Base-by-base conservation (phyloP, 441 rosid species). In the Heliophila coronopifolia region DNA sequence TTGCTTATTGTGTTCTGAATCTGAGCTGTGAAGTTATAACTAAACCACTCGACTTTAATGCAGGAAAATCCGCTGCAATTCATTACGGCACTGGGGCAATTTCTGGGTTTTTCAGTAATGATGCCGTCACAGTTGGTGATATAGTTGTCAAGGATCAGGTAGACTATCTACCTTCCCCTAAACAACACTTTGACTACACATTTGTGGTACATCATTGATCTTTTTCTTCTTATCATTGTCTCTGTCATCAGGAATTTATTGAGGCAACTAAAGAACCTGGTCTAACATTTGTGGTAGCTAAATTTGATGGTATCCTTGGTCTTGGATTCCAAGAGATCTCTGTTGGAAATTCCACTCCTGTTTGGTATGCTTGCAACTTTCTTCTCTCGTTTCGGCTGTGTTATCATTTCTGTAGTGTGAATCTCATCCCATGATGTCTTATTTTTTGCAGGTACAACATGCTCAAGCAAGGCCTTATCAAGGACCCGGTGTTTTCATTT, bases 191-290 rank as follows among this genome's bases (percentile, higher is more conserved):
- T 4, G 30, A 50, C 17, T 6, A 3, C 4, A 2, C 7, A 15
- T 27, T 3, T 15, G 5, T 38, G 37, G 44, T 15, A 9, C 33
- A 38, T 45, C 0, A 11, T 18, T 58, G 44, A 36, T 19, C 31
- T 65, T 4, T n/a, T 22, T 3, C 11, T 57, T 12, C 9, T 6
- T 50, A 4, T 20, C 11, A 31, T 13, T 36, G 12, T 11, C 5
- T 27, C 15, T 34, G 38, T 41, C 6, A 30, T 36, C 76, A 81
- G 89, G 79, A 81, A 63, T 78, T 81, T 66, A 81, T 81, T 9
- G 89, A 81, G 74, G 81, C 89, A 59, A 78, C 89, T 24, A 69
- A 51, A 58, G 89, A 81, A 76, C 89, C 89, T 9, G 70, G 89
- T 64, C 2, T 76, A 31, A 73, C 83, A 61, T 81, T 81, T 58